Evolutionary conservation across 768 basidiomycete species (phyloP).

Genomic region (Phlebiopsis gigantea): DNA sequence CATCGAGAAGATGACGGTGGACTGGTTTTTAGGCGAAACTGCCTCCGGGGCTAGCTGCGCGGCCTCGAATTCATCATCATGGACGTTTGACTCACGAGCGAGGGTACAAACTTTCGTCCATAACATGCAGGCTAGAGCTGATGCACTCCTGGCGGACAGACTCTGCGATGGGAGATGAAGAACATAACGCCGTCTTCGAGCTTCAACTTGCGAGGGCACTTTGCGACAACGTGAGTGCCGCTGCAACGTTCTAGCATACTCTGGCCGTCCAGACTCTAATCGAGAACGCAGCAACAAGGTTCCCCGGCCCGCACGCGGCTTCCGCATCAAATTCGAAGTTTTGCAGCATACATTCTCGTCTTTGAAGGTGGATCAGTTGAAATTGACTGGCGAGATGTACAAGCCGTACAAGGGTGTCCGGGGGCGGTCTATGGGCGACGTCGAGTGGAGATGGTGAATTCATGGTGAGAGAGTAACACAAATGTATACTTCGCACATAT

Average conservation of each 20-base stretch:
- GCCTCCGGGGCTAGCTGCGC: slow-evolving; percentile 71
- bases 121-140: background rate
- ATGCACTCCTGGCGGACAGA: slow-evolving; percentile 31
- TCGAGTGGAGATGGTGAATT: slow-evolving; percentile 53
- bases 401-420: slow-evolving; percentile 93
- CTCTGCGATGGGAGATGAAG: slow-evolving; percentile 76
- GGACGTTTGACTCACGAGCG: slow-evolving; percentile 65
- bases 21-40: slow-evolving; percentile 70
- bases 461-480: background rate
- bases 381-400: slow-evolving; percentile 71
- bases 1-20: slow-evolving; percentile 67
- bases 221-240: slow-evolving; percentile 48
- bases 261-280: background rate
- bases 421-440: slow-evolving; percentile 54
- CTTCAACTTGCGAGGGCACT: slow-evolving; percentile 76
- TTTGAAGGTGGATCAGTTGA: slow-evolving; percentile 82
- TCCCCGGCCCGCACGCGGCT: slow-evolving; percentile 65
- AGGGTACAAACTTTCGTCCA: background rate
- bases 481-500: background rate
- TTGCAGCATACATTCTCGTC: slow-evolving; percentile 69
- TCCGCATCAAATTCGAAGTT: slow-evolving; percentile 69
- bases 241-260: background rate
- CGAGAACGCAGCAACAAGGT: background rate
- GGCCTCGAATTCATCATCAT: slow-evolving; percentile 63
- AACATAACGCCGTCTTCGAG: slow-evolving; percentile 57